Base-by-base conservation (phyloP, 2,329 filamentous ascomycete species). In the Metarhizium robertsii region DNA sequence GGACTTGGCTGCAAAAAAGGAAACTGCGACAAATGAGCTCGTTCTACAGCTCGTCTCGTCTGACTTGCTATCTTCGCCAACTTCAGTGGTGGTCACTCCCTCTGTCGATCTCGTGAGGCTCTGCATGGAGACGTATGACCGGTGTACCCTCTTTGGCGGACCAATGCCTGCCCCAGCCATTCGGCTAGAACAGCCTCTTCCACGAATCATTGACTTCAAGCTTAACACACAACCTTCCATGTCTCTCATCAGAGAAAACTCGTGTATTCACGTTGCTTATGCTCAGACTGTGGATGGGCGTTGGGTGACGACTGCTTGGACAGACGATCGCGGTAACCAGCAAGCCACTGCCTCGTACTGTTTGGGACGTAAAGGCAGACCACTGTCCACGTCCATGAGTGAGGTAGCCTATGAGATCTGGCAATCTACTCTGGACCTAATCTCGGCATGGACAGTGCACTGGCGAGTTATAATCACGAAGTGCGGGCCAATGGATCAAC, bases 301-400 rank as follows among this genome's bases (percentile, higher is more conserved):
- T 8, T 95, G 90, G 90, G 73, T 94, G 42, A 86, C 85, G 13
- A 87, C 84, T 6, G 86, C 87, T 0, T 95, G 90, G 90, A 89
- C 86, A 1, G 88, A 95, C 65, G 89, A 84, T 61, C 80, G 81
- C 30, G 90, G 90, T 2, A 83, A 81, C 57, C 83, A 87, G 58
- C 87, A 92, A 66, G 83, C 85, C 61, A 88, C 80, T 16, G 80
- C 84, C 0, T 86, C 87, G 0, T 92, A 91, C 68, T 89, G 86
- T 62, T 73, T 92, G 48, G 75, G 83, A 16, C 75, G 85, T 58
- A 78, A 83, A 69, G 75, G 79, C 61, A 74, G 78, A 54, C 67
- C 74, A 1, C 65, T 79, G 2, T 73, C 79, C 7, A 78, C 75
- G 14, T 65, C 73, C 1, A 81, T 90, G 58, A 74, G 74, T 14